phyloP scores from a whole-genome alignment of 495 filamentous ascomycete species.

The Talaromyces adpressus region DNA sequence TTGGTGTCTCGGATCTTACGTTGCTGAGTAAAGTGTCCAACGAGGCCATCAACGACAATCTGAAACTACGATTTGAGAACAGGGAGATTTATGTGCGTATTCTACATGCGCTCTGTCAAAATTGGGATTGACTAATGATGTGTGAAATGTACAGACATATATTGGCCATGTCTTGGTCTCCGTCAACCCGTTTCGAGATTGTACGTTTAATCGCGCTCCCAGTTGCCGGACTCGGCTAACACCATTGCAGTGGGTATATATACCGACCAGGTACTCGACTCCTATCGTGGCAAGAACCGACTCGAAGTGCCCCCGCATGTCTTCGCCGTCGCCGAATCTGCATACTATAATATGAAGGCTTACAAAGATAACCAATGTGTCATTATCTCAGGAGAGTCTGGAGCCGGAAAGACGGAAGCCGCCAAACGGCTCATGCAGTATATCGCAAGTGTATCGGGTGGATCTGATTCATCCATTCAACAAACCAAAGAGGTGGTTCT shows the following conservation, averaged over 20 bases:
- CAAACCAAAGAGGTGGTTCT: slow-evolving; percentile 98
- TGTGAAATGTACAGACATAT: slow-evolving; percentile 60
- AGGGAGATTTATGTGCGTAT: slow-evolving; percentile 82
- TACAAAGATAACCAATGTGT: slow-evolving; percentile 99
- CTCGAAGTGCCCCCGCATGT: slow-evolving; percentile 95
- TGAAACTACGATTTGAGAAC: slow-evolving; percentile 95
- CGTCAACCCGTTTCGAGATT: slow-evolving; percentile 96
- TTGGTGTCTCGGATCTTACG: slow-evolving; percentile 96
- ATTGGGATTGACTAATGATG: slow-evolving; percentile 4
- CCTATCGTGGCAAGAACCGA: slow-evolving; percentile 92
- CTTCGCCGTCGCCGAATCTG: slow-evolving; percentile 91
- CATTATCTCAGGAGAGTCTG: slow-evolving; percentile 98
- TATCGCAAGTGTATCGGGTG: slow-evolving; percentile 93
- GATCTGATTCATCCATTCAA: slow-evolving; percentile 85
- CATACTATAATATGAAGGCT: slow-evolving; percentile 99
- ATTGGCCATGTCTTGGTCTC: slow-evolving; percentile 99
- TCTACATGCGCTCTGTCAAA: neutral
- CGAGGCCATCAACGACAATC: slow-evolving; percentile 97
- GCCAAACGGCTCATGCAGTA: slow-evolving; percentile 99
- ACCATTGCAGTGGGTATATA: slow-evolving; percentile 77
- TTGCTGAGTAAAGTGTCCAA: slow-evolving; percentile 97
- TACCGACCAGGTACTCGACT: slow-evolving; percentile 83
- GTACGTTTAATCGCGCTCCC: slow-evolving; percentile 38
- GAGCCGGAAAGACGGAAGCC: slow-evolving; percentile 98
- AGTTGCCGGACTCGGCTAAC: neutral